A percentile compares a stretch with the other conserved stretches of the same genome.
Conservation (phyloP, 495 filamentous ascomycete species). For the Geopyxis carbonaria region DNA sequence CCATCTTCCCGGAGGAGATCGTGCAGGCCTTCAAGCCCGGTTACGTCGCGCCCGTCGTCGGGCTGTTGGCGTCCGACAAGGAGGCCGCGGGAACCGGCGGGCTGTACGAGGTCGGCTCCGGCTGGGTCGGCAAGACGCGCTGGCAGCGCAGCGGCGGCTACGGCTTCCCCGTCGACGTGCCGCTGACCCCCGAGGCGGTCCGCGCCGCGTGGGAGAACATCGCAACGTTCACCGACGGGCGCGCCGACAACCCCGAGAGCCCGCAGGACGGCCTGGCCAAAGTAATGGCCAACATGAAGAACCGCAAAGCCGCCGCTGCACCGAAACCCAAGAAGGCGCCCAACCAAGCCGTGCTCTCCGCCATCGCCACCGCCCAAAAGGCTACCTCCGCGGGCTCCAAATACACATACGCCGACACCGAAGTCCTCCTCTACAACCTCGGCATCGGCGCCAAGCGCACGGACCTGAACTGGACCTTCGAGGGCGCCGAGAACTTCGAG, state of each 20-base stretch:
- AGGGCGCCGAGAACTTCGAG: constrained; percentile 81
- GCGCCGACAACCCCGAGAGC: constrained; percentile 77
- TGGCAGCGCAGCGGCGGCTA: constrained; percentile 89
- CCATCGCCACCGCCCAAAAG: constrained; percentile 64
- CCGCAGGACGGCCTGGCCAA: constrained; percentile 57
- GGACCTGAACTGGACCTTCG: constrained; percentile 72
- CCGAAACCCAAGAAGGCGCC: neutral
- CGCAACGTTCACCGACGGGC: constrained; percentile 74
- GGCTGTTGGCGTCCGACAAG: constrained; percentile 75
- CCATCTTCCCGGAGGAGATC: constrained; percentile 92
- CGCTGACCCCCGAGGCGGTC: constrained; percentile 75
- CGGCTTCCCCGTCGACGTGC: constrained; percentile 79
- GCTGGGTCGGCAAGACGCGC: constrained; percentile 79
- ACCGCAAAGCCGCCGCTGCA: constrained; percentile 10
- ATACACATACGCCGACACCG: constrained; percentile 68
- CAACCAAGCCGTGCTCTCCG: constrained; percentile 39
- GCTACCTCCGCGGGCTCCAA: constrained; percentile 53
- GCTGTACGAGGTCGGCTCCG: constrained; percentile 91
- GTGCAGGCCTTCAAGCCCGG: constrained; percentile 99
- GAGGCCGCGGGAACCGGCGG: constrained; percentile 71
- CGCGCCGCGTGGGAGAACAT: constrained; percentile 62
- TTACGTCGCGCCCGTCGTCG: constrained; percentile 87
- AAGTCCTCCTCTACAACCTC: constrained; percentile 89
- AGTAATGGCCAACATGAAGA: constrained; percentile 77
- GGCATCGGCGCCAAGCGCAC: constrained; percentile 87